Evolutionary conservation across 352 stramenopile species (phyloP).

Genomic region (Phytophthora litchii): DNA sequence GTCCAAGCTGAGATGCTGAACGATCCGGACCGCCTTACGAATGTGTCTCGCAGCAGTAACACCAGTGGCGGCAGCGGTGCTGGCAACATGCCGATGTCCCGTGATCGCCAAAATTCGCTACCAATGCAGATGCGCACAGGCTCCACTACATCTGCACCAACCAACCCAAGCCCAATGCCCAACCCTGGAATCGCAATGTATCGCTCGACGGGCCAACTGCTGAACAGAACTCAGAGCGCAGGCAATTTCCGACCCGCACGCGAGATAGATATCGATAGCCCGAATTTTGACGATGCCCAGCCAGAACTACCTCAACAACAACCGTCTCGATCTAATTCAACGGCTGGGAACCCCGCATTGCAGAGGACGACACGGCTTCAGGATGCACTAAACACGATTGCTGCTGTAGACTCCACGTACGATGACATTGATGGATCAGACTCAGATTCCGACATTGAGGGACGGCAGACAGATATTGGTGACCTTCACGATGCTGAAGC

Average conservation of each 20-base stretch:
- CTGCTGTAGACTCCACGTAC: slow-evolving; percentile 59
- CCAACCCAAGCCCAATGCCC: slow-evolving; percentile 13
- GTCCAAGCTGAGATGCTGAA: slow-evolving; percentile 69
- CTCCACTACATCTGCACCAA: slow-evolving; percentile 14
- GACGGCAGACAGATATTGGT: slow-evolving; percentile 46
- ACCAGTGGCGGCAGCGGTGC: slow-evolving; percentile 35
- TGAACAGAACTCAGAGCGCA: slow-evolving; percentile 43
- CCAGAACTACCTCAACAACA: slow-evolving; percentile 21
- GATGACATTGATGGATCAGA: slow-evolving; percentile 53
- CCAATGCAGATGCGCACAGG: slow-evolving; percentile 56
- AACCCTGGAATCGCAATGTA: slow-evolving; percentile 44
- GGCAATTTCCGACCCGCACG: slow-evolving; percentile 46
- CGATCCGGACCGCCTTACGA: slow-evolving; percentile 53
- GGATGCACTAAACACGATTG: slow-evolving; percentile 53
- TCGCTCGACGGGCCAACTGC: slow-evolving; percentile 41
- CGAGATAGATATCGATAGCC: slow-evolving; percentile 53
- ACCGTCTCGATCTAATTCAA: slow-evolving; percentile 32
- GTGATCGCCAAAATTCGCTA: slow-evolving; percentile 69
- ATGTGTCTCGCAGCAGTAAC: slow-evolving; percentile 37
- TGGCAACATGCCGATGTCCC: slow-evolving; percentile 24
- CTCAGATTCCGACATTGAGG: slow-evolving; percentile 52
- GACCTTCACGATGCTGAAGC: slow-evolving; percentile 58
- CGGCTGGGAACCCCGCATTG: slow-evolving; percentile 26
- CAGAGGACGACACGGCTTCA: slow-evolving; percentile 41
- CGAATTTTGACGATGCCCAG: slow-evolving; percentile 21